phyloP scores from a whole-genome alignment of 2,329 filamentous ascomycete species.

The Clonostachys solani region DNA sequence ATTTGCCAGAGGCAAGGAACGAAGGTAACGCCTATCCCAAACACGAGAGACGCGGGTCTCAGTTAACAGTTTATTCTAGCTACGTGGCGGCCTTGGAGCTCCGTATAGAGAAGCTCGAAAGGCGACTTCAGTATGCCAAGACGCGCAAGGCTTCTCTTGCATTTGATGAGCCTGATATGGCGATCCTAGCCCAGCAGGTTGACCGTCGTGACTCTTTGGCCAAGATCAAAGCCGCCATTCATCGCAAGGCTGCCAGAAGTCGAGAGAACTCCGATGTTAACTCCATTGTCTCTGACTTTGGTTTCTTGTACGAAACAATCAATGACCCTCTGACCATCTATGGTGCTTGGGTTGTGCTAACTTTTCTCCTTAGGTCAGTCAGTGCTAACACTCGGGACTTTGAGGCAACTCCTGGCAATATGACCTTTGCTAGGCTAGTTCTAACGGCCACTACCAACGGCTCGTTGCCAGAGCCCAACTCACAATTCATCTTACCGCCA shows the following conservation, averaged over 20 bases:
- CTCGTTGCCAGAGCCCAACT: conserved; percentile 57
- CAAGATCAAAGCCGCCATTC: conserved; percentile 56
- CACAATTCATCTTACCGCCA: conserved; percentile 60
- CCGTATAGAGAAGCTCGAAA: conserved; percentile 82
- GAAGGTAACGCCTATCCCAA: conserved; percentile 54
- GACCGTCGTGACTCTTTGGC: conserved; percentile 53
- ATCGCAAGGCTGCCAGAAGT: conserved; percentile 58
- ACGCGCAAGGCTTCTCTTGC: conserved; percentile 68
- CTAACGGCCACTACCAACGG: conserved; percentile 78
- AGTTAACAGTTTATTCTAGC: conserved; percentile 28
- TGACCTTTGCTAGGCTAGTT: conserved; percentile 88
- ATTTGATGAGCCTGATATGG: conserved; percentile 54
- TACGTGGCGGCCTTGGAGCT: conserved; percentile 96
- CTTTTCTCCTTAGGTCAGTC: conserved; percentile 59
- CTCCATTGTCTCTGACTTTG: conserved; percentile 89
- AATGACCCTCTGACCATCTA: not conserved
- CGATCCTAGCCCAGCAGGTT: conserved; percentile 18
- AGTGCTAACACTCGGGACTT: conserved; percentile 95
- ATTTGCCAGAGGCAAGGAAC: conserved; percentile 90
- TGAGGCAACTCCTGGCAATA: conserved; percentile 79
- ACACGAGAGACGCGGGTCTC: not conserved
- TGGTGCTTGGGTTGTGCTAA: not conserved
- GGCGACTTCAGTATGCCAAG: conserved; percentile 65
- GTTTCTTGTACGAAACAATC: conserved; percentile 63
- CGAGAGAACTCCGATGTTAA: conserved; percentile 85